Base-by-base conservation (phyloP, 1,284 basidiomycete species). In the Moesziomyces antarcticus region DNA sequence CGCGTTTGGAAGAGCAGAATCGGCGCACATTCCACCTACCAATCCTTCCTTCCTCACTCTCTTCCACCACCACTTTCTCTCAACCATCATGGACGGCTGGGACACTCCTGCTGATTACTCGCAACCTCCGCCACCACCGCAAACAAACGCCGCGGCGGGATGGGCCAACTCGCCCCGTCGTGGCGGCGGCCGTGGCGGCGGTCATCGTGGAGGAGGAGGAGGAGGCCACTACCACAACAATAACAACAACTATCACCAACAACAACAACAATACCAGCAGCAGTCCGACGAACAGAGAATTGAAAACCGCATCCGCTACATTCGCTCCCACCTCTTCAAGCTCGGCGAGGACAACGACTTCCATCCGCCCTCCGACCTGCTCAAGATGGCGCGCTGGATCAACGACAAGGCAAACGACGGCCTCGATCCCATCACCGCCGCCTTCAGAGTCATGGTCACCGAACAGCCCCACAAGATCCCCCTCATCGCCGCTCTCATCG, bases 401-500 rank as follows among this genome's bases (percentile, higher is more conserved):
- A 58, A 79, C 41, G 67, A 69, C 42, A 77, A 77, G 50, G 56
- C 71, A 0, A 21, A 44, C 20, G 73, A 78, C 22, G 67, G 70
- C 3, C 33, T 67, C 14, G 66, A 73, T 16, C 60, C 75, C n/a
- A 66, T 79, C 43, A 75, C 63, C 21, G 53, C 60, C 21, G 73
- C 77, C 6, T 78, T 81, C 40, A 64, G 79, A 13, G 58, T 81
- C 43, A 79, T 80, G 78, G 73, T 73, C 40, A 77, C 72, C 21
- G 78, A 80, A 50, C 79, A 80, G 60, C 77, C 79, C 2, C 77
- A 77, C 53, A 79, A 80, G 52, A 70, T 56, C 21, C 68, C 77
- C 3, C 61, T 79, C 27, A 74, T 72, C 13, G 81, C 81, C 11
- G 81, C 82, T 1, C 69, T 84, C 13, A 61, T 83, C 46, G 81